Conservation (phyloP, 148 eudicot genomes). For the Spergularia bocconei region DNA sequence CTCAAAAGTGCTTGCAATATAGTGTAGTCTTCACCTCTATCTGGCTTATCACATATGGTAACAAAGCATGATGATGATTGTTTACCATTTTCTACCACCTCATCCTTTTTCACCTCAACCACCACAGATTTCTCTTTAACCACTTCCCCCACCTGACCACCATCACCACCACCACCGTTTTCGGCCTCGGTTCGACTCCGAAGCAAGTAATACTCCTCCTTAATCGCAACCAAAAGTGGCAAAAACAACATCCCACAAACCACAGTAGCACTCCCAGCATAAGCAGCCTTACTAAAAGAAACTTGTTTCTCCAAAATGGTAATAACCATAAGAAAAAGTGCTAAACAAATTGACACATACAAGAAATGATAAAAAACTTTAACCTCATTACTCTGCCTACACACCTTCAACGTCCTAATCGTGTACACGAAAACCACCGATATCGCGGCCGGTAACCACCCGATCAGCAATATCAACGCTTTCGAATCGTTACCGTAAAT, state of each 20-base stretch:
- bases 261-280: constrained; percentile 27
- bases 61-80: constrained; percentile 24
- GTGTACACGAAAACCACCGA: constrained; percentile 39
- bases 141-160: not conserved
- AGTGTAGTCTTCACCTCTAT: constrained; percentile 49
- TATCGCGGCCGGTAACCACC: constrained; percentile 49
- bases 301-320: constrained; percentile 32
- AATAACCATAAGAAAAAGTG: constrained; percentile 46
- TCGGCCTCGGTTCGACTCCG: not conserved
- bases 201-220: constrained; percentile 27
- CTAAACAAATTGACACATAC: constrained; percentile 41
- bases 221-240: constrained; percentile 26
- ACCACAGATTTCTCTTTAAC: not conserved
- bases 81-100: not conserved
- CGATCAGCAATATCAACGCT: constrained; percentile 43
- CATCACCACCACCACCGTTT: not conserved
- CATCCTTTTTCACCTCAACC: not conserved
- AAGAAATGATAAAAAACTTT: constrained; percentile 38
- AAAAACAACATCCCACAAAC: constrained; percentile 30
- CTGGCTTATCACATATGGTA: constrained; percentile 37
- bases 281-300: constrained; percentile 17
- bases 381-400: constrained; percentile 30
- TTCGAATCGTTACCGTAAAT: constrained; percentile 41
- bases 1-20: constrained; percentile 53
- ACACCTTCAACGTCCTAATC: constrained; percentile 33